Evolutionary conservation across 1,284 basidiomycete genomes (phyloP), one percentile per base, ranked within the genome.

Genomic region (Marasmius oreades): DNA sequence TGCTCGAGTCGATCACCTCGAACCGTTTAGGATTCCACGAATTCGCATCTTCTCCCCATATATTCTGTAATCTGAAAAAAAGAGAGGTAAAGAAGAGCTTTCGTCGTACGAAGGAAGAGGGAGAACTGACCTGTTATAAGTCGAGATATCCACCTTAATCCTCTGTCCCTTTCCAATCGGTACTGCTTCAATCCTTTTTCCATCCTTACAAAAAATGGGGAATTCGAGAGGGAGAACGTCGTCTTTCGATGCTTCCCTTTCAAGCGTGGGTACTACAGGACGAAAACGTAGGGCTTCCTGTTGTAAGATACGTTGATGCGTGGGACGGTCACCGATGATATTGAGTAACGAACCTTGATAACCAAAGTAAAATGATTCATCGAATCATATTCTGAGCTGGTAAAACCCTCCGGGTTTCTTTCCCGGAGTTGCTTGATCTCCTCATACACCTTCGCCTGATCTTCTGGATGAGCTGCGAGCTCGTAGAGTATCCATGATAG

Each of bases 251-350:
- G 67, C 63, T 44, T 57, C 57, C 43, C 64, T 51, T 5, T 45
- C 4, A 16, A 66, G 42, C 2, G 46, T 48, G 22, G 61, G 54
- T 10, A 63, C 58, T 46, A 66, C 60, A 20, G 65, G 63, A 50
- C 63, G 59, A 5, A 63, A 47, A 12, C 67, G 57, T 11, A 68
- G 54, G 11, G 52, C 53, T 56, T 67, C 67, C 65, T 68, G 28
- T 5, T 10, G 10, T 4, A 4, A 4, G 28, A 31, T 31, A 10
- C 28, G 28, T 31, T 31, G n/a, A n/a, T n/a, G n/a, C n/a, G n/a
- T n/a, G n/a, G n/a, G n/a, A 31, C 28, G 28, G 28, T 31, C 28
- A 31, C n/a, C n/a, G 28, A 31, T 31, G 28, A 31, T 4, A 31
- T 31, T 31, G 28, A 10, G 28, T 4, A 31, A 31, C 4, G 10